Evolutionary conservation across 1,284 basidiomycete genomes (phyloP).

Genomic region (Cystobasidiaceae sp.): DNA sequence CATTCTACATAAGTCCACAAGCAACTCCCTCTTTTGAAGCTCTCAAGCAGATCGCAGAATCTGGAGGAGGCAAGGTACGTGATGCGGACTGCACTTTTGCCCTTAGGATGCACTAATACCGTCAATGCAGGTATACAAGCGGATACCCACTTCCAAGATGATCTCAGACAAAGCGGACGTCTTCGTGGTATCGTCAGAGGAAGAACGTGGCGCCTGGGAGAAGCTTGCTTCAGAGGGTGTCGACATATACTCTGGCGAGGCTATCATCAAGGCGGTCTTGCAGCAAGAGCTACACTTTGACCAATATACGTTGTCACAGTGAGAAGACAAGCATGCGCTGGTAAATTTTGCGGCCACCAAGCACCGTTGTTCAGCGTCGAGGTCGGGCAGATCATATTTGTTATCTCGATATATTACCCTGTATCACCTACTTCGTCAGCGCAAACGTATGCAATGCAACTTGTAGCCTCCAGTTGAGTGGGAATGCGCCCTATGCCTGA

Average conservation of each 20-base stretch:
- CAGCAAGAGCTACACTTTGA: conserved; percentile 58
- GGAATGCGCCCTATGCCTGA: no score
- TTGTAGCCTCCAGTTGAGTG: no score
- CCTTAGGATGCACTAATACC: not conserved
- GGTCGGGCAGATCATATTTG: no score
- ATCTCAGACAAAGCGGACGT: conserved; percentile 52
- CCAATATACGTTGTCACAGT: not conserved
- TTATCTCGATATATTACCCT: no score
- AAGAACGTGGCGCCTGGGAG: conserved; percentile 60
- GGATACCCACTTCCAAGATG: conserved; percentile 54
- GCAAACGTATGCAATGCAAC: no score
- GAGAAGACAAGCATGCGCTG: conserved; percentile 1
- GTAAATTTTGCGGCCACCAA: no score
- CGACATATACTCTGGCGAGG: conserved; percentile 61
- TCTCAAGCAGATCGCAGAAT: conserved; percentile 60
- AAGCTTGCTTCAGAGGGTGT: conserved; percentile 54
- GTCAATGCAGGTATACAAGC: conserved; percentile 47
- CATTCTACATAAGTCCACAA: conserved; percentile 65
- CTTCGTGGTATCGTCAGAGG: conserved; percentile 57
- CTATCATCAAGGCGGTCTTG: conserved; percentile 60
- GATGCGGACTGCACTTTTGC: not conserved
- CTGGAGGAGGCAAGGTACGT: conserved; percentile 64
- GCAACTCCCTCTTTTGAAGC: conserved; percentile 54
- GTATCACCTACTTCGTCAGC: no score
- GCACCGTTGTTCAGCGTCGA: no score